phyloP scores from a whole-genome alignment of 306 rosid species.

The Ziziphus jujuba region DNA sequence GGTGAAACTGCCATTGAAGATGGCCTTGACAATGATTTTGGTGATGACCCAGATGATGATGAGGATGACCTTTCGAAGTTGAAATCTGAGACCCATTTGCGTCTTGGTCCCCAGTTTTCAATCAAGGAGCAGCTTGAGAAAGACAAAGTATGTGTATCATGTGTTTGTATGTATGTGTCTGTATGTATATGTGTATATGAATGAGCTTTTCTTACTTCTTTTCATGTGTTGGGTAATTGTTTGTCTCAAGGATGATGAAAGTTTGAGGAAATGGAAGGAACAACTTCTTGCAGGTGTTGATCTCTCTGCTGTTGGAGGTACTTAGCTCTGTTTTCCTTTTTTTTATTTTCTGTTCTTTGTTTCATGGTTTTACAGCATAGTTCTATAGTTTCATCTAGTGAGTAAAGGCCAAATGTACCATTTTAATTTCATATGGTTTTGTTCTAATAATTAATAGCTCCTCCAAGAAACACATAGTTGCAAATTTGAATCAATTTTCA shows the following conservation, averaged over 20 bases:
- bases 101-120: conserved; percentile 77
- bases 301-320: conserved; percentile 77
- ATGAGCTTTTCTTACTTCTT: background rate
- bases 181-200: background rate
- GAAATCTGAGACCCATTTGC: conserved; percentile 45
- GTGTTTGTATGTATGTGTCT: background rate
- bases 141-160: no score
- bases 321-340: background rate
- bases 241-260: conserved; percentile 66
- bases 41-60: conserved; percentile 47
- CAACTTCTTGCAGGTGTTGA: conserved; percentile 84
- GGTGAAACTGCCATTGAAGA: conserved; percentile 11
- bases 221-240: background rate
- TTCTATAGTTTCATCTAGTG: no score
- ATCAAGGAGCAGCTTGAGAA: conserved; percentile 93
- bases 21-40: conserved; percentile 17
- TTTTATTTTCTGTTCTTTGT: no score
- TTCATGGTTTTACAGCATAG: no score
- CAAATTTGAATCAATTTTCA: background rate
- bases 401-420: no score
- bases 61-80: conserved; percentile 40
- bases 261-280: conserved; percentile 90
- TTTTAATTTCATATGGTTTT: no score
- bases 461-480: no score
- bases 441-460: no score